Evolutionary conservation across 2,329 filamentous ascomycete genomes (phyloP), one percentile per base, ranked within the genome.

Genomic region (Hymenotorrendiella dingleyae): DNA sequence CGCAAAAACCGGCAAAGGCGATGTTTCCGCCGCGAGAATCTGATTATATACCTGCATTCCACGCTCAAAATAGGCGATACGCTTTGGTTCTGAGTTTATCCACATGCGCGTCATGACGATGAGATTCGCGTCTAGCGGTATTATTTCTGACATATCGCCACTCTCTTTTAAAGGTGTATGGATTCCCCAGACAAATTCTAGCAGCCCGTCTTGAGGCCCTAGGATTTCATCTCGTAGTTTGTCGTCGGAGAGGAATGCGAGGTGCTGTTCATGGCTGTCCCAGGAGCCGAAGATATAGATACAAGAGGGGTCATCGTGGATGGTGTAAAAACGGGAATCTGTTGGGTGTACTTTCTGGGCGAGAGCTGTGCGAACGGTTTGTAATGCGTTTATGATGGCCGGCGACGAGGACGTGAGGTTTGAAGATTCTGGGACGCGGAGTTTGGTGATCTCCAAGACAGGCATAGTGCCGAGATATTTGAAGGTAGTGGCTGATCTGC

Each of bases 371-470:
- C 42, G 42, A 19, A 45, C 42, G 1, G 4, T 9, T 36, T 30
- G 29, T 1, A 45, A 37, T 17, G 30, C 24, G 28, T n/a, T 6
- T 28, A 41, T 28, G 21, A 34, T 27, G 11, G 2, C n/a, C n/a
- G 29, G n/a, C 9, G 22, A 8, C 19, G 4, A 14, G 27, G 27
- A 4, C 9, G 2, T 24, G 28, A 29, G 36, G 12, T 6, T 16
- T 10, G 19, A 16, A 2, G 38, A 8, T 8, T 28, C 19, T 3
- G n/a, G 28, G 27, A 24, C 21, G 4, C 7, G 19, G 28, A 34
- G 38, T 11, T 16, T 10, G 6, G 38, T 41, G 6, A 41, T 9
- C 26, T 41, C 38, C 7, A 41, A 90, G 26, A 54, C 46, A 20
- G 49, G n/a, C n/a, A n/a, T n/a, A n/a, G n/a, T n/a, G n/a, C n/a